Evolutionary conservation across 768 basidiomycete genomes (phyloP), one percentile per base, ranked within the genome.

Genomic region (Wakefieldia striispora): DNA sequence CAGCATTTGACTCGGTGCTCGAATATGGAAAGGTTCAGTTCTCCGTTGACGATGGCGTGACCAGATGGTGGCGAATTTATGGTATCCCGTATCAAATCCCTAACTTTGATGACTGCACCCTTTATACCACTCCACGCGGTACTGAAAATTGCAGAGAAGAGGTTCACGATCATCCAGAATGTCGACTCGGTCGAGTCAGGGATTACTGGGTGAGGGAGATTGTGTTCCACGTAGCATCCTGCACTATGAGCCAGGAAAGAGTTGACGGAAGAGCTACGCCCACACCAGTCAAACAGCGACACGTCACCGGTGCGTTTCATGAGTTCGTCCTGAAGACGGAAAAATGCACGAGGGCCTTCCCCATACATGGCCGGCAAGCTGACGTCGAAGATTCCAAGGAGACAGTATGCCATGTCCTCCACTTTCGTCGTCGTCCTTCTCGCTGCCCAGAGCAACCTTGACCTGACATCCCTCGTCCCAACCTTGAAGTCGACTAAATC

Each of bases 321-420:
- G 47, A 64, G 49, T 19, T 64, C 63, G 19, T 63, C 61, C 41
- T 64, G 63, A 23, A 67, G 42, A 21, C 66, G 58, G 43, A 54
- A 47, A 48, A 68, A 68, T 9, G 66, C 67, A 26, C 56, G 58
- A 17, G 26, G 23, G 0, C 63, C 59, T 45, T 67, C 67, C 13
- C 66, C 66, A 14, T 68, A 67, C 27, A 57, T 44, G 2, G 55
- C 54, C 4, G 67, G 57, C 48, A 68, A 31, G 43, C 47, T 58
- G 43, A 67, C 48, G 19, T 67, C 63, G 35, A 68, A 65, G 24
- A 69, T 49, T 6, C 63, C 65, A 10, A 68, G 54, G 11, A 69
- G 56, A 39, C 60, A 67, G 47, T 68, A 68, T 10, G 65, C 57
- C 53, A 52, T 59, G 33, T 68, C 67, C 36, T 67, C 67, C 19